Percentiles rank a stretch among this genome's conserved stretches.
Conservation (phyloP, 768 basidiomycete genomes). For the Amanita pseudoporphyria region DNA sequence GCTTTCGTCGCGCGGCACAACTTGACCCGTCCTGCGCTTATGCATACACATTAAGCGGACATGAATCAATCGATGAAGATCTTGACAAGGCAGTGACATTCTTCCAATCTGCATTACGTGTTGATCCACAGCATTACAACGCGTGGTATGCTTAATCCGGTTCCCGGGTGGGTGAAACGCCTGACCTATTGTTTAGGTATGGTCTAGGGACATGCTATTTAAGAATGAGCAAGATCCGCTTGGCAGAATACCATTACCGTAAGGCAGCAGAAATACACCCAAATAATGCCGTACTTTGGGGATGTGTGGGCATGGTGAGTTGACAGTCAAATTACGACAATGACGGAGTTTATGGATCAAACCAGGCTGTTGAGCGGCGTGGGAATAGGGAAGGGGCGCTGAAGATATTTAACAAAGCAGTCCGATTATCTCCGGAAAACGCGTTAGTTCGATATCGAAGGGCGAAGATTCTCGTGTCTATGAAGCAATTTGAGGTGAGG, state of each 20-base stretch:
- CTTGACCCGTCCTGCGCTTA: slow-evolving; percentile 89
- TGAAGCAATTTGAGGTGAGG: slow-evolving; percentile 77
- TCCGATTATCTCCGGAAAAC: slow-evolving; percentile 73
- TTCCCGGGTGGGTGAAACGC: slow-evolving; percentile 9
- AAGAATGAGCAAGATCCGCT: slow-evolving; percentile 83
- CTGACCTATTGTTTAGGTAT: slow-evolving; percentile 58
- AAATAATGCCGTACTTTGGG: slow-evolving; percentile 88
- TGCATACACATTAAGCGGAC: slow-evolving; percentile 92
- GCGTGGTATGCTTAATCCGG: slow-evolving; percentile 59
- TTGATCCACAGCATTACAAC: slow-evolving; percentile 92
- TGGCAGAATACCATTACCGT: slow-evolving; percentile 96
- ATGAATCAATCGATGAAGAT: slow-evolving; percentile 96
- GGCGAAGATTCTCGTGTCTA: slow-evolving; percentile 81
- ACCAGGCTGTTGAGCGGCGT: slow-evolving; percentile 80
- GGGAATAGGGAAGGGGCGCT: slow-evolving; percentile 72
- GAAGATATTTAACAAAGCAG: slow-evolving; percentile 73
- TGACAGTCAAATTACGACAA: slow-evolving; percentile 14
- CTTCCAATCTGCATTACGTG: slow-evolving; percentile 87
- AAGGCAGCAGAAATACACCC: slow-evolving; percentile 90
- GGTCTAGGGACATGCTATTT: slow-evolving; percentile 97
- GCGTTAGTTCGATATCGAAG: slow-evolving; percentile 91
- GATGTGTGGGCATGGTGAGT: slow-evolving; percentile 94
- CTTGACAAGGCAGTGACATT: slow-evolving; percentile 84
- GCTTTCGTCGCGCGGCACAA: slow-evolving; percentile 87
- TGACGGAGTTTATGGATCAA: slow-evolving; percentile 17